Conservation (phyloP, 1,284 basidiomycete genomes). For the Neotropicomus parvogracilis region DNA sequence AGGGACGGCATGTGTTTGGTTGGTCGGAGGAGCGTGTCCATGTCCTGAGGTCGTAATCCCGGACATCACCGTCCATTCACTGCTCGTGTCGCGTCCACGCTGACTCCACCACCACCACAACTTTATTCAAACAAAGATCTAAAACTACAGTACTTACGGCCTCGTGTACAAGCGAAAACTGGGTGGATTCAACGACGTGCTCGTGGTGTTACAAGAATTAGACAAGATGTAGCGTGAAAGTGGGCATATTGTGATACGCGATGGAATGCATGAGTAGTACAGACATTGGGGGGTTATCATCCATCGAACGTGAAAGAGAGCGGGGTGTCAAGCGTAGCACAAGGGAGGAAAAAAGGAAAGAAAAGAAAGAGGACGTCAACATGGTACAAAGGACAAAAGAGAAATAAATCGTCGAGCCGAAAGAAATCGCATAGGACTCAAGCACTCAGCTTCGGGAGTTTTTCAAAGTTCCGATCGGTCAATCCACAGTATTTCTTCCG, state of each 20-base stretch:
- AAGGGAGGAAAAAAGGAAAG: not conserved
- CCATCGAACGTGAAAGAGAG: conserved; percentile 22
- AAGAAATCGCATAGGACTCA: conserved; percentile 16
- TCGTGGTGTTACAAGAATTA: conserved; percentile 34
- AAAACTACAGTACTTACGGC: conserved; percentile 30
- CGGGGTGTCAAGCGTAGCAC: conserved; percentile 17
- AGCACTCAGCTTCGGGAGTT: conserved; percentile 27
- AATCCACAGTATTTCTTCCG: conserved; percentile 26
- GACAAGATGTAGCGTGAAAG: conserved; percentile 21
- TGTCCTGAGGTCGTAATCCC: conserved; percentile 31
- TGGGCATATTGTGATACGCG: conserved; percentile 25
- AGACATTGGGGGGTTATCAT: conserved; percentile 17
- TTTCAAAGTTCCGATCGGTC: conserved; percentile 27
- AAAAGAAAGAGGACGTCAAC: not conserved
- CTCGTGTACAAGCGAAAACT: conserved; percentile 14
- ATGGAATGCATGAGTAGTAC: conserved; percentile 30
- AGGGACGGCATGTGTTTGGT: conserved; percentile 25
- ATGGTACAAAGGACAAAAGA: conserved; percentile 1
- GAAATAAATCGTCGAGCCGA: conserved; percentile 1
- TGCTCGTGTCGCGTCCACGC: conserved; percentile 3
- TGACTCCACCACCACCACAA: conserved; percentile 2
- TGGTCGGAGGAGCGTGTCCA: conserved; percentile 14
- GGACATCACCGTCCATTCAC: conserved; percentile 10
- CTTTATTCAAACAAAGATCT: conserved; percentile 24
- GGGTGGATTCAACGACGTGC: conserved; percentile 17